Evolutionary conservation across 2,329 filamentous ascomycete species (phyloP), one percentile per base, ranked within the genome.

Genomic region (Bipolaris zeicola): DNA sequence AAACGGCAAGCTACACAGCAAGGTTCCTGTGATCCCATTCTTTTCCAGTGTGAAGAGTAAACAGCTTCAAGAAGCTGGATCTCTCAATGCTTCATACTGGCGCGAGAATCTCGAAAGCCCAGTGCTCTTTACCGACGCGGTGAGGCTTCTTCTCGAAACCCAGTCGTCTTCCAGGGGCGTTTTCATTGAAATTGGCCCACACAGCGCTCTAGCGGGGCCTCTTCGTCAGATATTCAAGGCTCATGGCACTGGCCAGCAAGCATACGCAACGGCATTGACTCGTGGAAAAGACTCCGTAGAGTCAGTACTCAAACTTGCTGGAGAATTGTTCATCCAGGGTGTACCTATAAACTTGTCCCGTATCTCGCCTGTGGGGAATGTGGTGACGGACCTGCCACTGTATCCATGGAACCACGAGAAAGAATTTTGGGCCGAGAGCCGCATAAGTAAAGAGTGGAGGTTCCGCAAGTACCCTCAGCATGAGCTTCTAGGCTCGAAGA

Each of bases 321-420:
- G 48, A 2, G 14, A 18, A 2, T 37, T 50, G 2, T 50, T 22
- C 6, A 3, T n/a, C 3, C 3, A 31, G 3, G 10, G 20, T 20
- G 24, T 49, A 5, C 7, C 38, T 14, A 14, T 38, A 7, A 16
- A 8, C 14, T 38, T 38, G 36, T 38, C n/a, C 16, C 36, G 36
- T 16, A 16, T 38, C 16, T 38, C 36, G 7, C 14, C n/a, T n/a
- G n/a, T n/a, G 5, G n/a, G 36, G 7, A 38, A 38, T 8, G 36
- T 38, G 7, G 36, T 38, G 5, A 38, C 36, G 6, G 37, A 50
- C 20, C 64, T 74, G 0, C 70, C 72, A 3, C 49, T 51, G 1
- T 76, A 74, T 38, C 55, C 62, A 5, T 76, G 68, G 64, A 65
- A 73, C 50, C 66, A 74, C 52, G 51, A 58, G 13, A 61, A 56